Conservation (phyloP, 768 basidiomycete species). For the Naganishia antarctica region DNA sequence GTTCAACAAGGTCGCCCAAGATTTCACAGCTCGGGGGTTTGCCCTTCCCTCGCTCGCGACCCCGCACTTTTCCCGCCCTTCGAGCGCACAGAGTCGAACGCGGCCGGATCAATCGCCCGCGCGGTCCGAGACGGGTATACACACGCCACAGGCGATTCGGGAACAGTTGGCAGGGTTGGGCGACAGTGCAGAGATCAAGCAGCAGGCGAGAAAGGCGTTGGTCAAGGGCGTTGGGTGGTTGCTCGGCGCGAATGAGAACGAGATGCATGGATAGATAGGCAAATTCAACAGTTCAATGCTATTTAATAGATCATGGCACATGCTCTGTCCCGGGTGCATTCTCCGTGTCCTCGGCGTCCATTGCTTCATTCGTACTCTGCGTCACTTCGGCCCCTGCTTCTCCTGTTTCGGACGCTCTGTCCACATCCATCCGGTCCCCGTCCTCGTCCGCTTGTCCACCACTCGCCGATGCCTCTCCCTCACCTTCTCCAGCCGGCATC, state of each 20-base stretch:
- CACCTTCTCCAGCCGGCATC: not conserved
- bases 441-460: not conserved
- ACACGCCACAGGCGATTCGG: constrained; percentile 31
- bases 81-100: constrained; percentile 45
- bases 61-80: constrained; percentile 24
- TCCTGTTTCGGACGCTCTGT: not conserved
- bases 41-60: constrained; percentile 9
- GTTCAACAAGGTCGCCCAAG: constrained; percentile 28
- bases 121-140: constrained; percentile 14
- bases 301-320: not conserved
- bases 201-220: constrained; percentile 71
- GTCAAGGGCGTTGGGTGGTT: constrained; percentile 94
- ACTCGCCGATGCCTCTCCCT: no score
- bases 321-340: not conserved
- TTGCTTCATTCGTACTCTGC: not conserved
- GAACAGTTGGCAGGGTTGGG: constrained; percentile 33
- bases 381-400: not conserved
- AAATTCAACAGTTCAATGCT: no score
- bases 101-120: constrained; percentile 39
- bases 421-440: not conserved
- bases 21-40: constrained; percentile 14
- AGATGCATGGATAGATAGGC: constrained; percentile 32
- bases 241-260: constrained; percentile 67
- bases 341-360: not conserved
- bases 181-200: constrained; percentile 51